These are phyloP conservation scores for Leccinum subgranulosum DNA, from an alignment of 768 basidiomycete species.

Conservation along the genomic window DNA sequence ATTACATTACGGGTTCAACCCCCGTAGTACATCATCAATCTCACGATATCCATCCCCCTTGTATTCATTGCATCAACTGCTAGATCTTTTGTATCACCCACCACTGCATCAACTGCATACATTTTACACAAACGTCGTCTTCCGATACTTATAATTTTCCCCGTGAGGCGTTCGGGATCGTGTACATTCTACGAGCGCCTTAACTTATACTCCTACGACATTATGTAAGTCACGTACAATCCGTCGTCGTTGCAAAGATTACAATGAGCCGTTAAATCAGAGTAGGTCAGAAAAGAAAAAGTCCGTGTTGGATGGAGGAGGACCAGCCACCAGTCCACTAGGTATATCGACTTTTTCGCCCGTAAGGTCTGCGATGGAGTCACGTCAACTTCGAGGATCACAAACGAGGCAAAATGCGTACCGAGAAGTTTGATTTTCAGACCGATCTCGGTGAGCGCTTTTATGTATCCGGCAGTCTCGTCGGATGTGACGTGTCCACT, in stretches of 20 bases:
- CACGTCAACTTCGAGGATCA: neutral
- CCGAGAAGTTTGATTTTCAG: conserved; percentile 88
- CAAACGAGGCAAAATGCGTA: conserved; percentile 32
- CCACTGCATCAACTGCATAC: conserved; percentile 61
- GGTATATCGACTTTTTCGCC: conserved; percentile 91
- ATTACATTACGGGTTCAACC: conserved; percentile 77
- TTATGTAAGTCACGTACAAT: neutral
- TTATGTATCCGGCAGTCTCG: conserved; percentile 84
- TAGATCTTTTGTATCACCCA: conserved; percentile 20
- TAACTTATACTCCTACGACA: neutral
- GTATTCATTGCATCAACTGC: conserved; percentile 27
- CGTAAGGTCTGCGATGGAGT: conserved; percentile 60
- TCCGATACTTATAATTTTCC: conserved; percentile 13
- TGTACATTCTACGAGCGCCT: conserved; percentile 18
- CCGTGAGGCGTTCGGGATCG: conserved; percentile 10
- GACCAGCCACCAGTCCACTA: conserved; percentile 70
- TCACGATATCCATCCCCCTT: conserved; percentile 21
- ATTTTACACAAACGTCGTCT: conserved; percentile 5
- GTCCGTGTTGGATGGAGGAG: conserved; percentile 75
- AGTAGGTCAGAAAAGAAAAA: conserved; percentile 79
- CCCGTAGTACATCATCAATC: conserved; percentile 49
- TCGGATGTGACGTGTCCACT: conserved; percentile 80
- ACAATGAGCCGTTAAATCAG: conserved; percentile 11
- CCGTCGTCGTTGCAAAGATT: conserved; percentile 1
- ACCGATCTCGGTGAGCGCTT: conserved; percentile 82